Base-by-base conservation (phyloP, 306 rosid genomes). In the Pterocarpus macrocarpus region DNA sequence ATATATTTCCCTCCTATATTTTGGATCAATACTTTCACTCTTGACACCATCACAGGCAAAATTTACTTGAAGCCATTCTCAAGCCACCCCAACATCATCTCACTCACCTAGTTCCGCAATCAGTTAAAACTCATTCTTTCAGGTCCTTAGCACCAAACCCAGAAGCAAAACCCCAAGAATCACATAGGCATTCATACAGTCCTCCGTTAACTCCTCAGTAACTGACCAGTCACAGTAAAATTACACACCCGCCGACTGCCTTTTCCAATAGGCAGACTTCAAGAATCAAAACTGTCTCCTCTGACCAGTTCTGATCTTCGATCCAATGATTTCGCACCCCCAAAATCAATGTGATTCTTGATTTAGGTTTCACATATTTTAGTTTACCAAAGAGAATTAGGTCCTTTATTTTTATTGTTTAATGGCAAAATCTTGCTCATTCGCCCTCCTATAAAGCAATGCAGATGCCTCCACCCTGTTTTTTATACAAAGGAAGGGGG, bases 381-480 rank as follows among this genome's bases (percentile, higher is more conserved):
- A 84, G 87, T 87, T 90, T 77, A 78, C 74, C 75, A 11, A 41
- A 64, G 84, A 80, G 65, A 83, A 55, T 85, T 90, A 83, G 81
- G 88, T 79, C 53, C 58, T 17, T 76, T 41, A 73, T 69, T 82
- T 80, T 85, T 86, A 84, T 77, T 88, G 86, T 95, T 93, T 95
- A 76, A 92, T 85, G 86, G 92, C 84, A 85, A 95, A 95, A 64
- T 95, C 98, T 85, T 87, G 98, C 83, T 95, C 99, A 62, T 86
- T 95, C 53, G 94, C 97, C 90, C 99, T 90, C 94, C 99, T 89
- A 71, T 96, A 96, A 73, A 96, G 99, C 92, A 96, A 87, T 77
- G 99, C 90, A 3, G 99, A 96, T 81, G 99, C 99, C 87, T 96
- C 99, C 88, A 96, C 93, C 99, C 99, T 96, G 98, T 82, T 85